These are phyloP conservation scores for Hyphopichia wangnamkhiaoensis DNA, from an alignment of 1,139 yeast species.

Conservation along the genomic window DNA sequence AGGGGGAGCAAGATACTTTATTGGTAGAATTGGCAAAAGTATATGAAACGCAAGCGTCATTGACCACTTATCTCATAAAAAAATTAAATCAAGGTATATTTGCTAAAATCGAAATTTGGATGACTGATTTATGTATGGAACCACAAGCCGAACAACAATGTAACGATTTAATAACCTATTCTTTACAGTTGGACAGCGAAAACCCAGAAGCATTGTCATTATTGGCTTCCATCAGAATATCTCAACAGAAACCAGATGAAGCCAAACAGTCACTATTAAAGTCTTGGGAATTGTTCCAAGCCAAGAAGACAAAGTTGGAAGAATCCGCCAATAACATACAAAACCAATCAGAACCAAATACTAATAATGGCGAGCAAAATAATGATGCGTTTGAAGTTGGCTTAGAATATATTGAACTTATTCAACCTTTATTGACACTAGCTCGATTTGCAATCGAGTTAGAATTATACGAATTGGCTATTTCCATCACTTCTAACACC, in stretches of 20 bases:
- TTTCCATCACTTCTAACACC: slow-evolving; percentile 58
- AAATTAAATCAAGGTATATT: slow-evolving; percentile 75
- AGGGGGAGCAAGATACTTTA: slow-evolving; percentile 24
- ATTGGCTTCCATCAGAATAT: slow-evolving; percentile 84
- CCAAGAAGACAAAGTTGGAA: slow-evolving; percentile 52
- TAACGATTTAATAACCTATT: slow-evolving; percentile 66
- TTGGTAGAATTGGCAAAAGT: slow-evolving; percentile 25
- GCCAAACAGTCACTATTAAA: slow-evolving; percentile 69
- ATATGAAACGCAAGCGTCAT: slow-evolving; percentile 27
- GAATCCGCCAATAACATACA: slow-evolving; percentile 32
- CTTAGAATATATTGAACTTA: slow-evolving; percentile 59
- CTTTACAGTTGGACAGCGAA: slow-evolving; percentile 57
- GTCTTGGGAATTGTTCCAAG: slow-evolving; percentile 71
- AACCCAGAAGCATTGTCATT: slow-evolving; percentile 83
- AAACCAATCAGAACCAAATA: slow-evolving; percentile 16
- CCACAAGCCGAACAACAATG: slow-evolving; percentile 83
- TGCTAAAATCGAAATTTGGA: slow-evolving; percentile 94
- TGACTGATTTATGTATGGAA: slow-evolving; percentile 98
- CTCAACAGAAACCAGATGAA: slow-evolving; percentile 76
- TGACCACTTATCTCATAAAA: slow-evolving; percentile 43
- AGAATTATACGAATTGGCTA: slow-evolving; percentile 66
- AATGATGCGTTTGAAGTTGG: slow-evolving; percentile 39
- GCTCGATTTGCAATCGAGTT: slow-evolving; percentile 77
- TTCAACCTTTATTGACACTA: slow-evolving; percentile 69
- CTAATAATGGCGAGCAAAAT: slow-evolving; percentile 13